These are phyloP conservation scores for Gelatoporia subvermispora DNA, from an alignment of 768 basidiomycete genomes.

Conservation along the genomic window DNA sequence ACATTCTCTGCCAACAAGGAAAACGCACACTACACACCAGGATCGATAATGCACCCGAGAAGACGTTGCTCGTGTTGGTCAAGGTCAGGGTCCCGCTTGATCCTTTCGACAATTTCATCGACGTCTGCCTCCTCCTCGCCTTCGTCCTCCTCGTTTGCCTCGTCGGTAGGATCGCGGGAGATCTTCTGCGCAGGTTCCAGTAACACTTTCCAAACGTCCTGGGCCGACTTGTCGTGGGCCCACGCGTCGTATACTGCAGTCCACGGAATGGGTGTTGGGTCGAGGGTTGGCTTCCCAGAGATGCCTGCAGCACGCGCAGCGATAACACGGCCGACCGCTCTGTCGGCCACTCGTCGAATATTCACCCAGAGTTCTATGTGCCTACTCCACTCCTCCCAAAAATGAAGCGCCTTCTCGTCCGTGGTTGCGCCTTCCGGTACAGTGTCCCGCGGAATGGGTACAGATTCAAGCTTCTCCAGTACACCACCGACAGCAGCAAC, in stretches of 20 bases:
- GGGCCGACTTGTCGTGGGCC: slow-evolving; percentile 47
- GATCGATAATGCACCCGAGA: slow-evolving; percentile 81
- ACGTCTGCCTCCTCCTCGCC: slow-evolving; percentile 18
- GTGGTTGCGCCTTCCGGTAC: not conserved
- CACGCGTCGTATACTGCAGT: slow-evolving; percentile 61
- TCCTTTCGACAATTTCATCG: slow-evolving; percentile 72
- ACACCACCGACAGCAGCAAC: slow-evolving; percentile 70
- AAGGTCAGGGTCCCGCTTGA: slow-evolving; percentile 72
- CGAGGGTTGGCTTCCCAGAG: slow-evolving; percentile 39
- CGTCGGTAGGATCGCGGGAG: slow-evolving; percentile 14
- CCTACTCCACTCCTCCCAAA: slow-evolving; percentile 67
- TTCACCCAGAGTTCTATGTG: slow-evolving; percentile 63
- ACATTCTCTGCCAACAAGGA: slow-evolving; percentile 1
- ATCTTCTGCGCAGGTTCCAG: slow-evolving; percentile 40
- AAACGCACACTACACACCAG: slow-evolving; percentile 40
- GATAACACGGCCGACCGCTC: slow-evolving; percentile 65
- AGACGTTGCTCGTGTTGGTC: slow-evolving; percentile 79
- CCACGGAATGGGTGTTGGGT: slow-evolving; percentile 65
- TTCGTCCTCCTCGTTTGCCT: slow-evolving; percentile 35
- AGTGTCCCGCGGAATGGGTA: slow-evolving; percentile 7
- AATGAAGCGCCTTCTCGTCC: slow-evolving; percentile 21
- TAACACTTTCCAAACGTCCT: slow-evolving; percentile 54
- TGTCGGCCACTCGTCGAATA: slow-evolving; percentile 71
- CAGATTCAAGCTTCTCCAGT: slow-evolving; percentile 37
- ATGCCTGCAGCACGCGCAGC: slow-evolving; percentile 20